phyloP scores from a whole-genome alignment of 371 early-diverging fungal species.

The Blakeslea trispora region DNA sequence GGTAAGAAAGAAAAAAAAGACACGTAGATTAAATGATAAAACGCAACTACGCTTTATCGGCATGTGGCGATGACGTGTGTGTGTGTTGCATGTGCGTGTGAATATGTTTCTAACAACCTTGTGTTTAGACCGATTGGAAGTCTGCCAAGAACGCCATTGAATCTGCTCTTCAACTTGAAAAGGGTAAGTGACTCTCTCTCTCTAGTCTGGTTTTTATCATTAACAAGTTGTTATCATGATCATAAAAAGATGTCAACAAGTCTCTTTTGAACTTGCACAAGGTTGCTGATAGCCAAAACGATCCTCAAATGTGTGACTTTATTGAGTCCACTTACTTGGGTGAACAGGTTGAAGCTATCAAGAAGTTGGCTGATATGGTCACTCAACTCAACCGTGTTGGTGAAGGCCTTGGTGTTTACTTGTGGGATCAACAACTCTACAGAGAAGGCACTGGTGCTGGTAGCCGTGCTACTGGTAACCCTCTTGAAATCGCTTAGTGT shows the following conservation, averaged over 20 bases:
- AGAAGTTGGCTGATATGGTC: slow-evolving; percentile 64
- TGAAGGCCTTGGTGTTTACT: slow-evolving; percentile 56
- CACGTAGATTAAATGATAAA: neutral
- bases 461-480: slow-evolving; percentile 35
- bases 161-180: slow-evolving; percentile 68
- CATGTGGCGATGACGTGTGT: neutral
- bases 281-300: slow-evolving; percentile 59
- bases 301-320: slow-evolving; percentile 73
- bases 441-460: slow-evolving; percentile 51
- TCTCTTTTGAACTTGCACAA: slow-evolving; percentile 67
- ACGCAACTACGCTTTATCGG: neutral
- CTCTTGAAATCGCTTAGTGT: neutral
- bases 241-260: slow-evolving; percentile 62
- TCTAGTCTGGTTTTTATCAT: too few species aligned
- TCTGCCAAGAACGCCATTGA: slow-evolving; percentile 69
- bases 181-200: slow-evolving; percentile 35
- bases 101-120: slow-evolving; percentile 1
- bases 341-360: slow-evolving; percentile 73
- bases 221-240: slow-evolving; percentile 1
- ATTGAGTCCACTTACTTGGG: slow-evolving; percentile 61
- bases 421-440: slow-evolving; percentile 68
- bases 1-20: slow-evolving; percentile 19
- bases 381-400: slow-evolving; percentile 69
- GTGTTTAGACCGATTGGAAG: slow-evolving; percentile 56
- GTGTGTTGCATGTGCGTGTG: neutral